Evolutionary conservation across 495 filamentous ascomycete genomes (phyloP).

Genomic region (Chaetomium fimeti): DNA sequence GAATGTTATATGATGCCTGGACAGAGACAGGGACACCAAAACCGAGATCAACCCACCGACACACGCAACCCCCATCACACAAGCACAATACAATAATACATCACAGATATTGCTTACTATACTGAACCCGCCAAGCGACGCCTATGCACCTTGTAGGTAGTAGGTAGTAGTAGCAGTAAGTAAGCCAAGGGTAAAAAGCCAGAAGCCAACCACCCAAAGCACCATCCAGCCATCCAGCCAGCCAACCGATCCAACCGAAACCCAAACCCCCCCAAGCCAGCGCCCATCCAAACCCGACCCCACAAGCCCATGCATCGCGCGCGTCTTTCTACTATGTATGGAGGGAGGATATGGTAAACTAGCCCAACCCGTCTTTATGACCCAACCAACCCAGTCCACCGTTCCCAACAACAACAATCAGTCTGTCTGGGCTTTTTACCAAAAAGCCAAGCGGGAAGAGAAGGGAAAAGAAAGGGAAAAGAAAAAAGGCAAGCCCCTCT

Average conservation of each 20-base stretch:
- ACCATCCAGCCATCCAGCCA: not conserved
- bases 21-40: not conserved
- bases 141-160: not conserved
- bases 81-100: not conserved
- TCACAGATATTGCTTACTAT: not conserved
- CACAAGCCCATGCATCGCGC: not conserved
- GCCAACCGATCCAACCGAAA: not conserved
- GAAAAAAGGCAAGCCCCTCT: not conserved
- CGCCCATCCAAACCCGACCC: not conserved
- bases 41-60: not conserved
- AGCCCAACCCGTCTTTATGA: not conserved
- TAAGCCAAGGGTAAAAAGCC: not conserved
- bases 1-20: not conserved
- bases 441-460: not conserved
- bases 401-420: not conserved
- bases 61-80: not conserved
- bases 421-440: not conserved
- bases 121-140: not conserved
- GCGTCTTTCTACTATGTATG: constrained; percentile 1
- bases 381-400: too few species aligned
- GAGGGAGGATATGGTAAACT: not conserved
- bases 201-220: not conserved
- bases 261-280: not conserved
- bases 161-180: not conserved
- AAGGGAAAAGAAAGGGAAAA: not conserved